Base-by-base conservation (phyloP, 2,329 filamentous ascomycete species). In the Aspergillus ruber region DNA sequence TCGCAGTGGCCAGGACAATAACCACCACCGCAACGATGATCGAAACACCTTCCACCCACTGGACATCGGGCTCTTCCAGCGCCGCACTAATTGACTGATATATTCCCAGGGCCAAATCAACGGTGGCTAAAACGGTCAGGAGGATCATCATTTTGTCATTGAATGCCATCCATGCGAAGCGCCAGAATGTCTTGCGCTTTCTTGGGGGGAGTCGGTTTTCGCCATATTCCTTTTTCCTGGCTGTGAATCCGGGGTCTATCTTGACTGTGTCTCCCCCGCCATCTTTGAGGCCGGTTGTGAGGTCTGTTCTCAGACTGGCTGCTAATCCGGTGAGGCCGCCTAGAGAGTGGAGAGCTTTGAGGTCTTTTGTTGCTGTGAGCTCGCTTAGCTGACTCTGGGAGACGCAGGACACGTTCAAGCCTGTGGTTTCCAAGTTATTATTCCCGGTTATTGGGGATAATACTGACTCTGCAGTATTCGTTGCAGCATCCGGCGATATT, bases 21-120 rank as follows among this genome's bases (percentile, higher is more conserved):
- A 90, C 83, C 13, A 84, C 62, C 50, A 90, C 88, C 43, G 86
- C 87, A 20, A 85, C 79, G 39, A 89, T 83, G 53, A 90, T 89
- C 7, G 87, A 86, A 8, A 90, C 82, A 53, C 86, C 86, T 67
- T 91, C 87, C 4, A 90, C 84, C 87, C 87, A 91, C 64, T 90
- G 84, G 9, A 88, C 82, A 29, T 77, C 77, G 4, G 81, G 69
- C 8, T 74, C 65, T 4, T 74, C 65, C 42, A 76, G 71, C n/a
- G 71, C 59, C 2, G 77, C 75, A 13, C 78, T 81, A 44, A 85
- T 75, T 1, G 84, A 83, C 59, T 90, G 83, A 57, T 88, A 89
- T 1, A 90, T 79, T 41, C 86, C 86, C 38, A 90, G 78, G 0
- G 81, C 83, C 20, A 90, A 73, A 1, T 86, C 89, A 32, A 90